These are phyloP conservation scores for Oryza rufipogon DNA, from an alignment of 176 grass and related monocot genomes.

Conservation along the genomic window DNA sequence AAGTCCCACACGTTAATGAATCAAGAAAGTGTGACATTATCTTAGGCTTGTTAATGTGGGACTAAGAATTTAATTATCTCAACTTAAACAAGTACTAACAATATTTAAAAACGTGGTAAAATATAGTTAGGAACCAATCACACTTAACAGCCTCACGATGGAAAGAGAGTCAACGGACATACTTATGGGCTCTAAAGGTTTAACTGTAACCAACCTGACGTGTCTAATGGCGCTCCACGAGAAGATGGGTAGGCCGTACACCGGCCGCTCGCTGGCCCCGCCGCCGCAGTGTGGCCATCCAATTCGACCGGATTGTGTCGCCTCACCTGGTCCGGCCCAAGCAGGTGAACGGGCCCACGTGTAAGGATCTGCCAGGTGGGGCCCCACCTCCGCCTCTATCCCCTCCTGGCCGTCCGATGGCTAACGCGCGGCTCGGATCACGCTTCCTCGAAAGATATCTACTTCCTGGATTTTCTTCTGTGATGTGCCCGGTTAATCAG, in stretches of 20 bases:
- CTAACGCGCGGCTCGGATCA: too few species aligned
- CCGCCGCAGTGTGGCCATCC: not conserved
- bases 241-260: not conserved
- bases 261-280: not conserved
- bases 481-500: not conserved
- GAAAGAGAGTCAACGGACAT: not conserved
- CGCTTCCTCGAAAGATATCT: not conserved
- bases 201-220: not conserved
- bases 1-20: too few species aligned
- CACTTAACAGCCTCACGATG: too few species aligned
- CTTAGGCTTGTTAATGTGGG: too few species aligned
- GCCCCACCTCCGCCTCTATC: too few species aligned
- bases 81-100: too few species aligned
- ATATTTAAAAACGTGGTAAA: too few species aligned
- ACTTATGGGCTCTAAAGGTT: not conserved
- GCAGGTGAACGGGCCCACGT: not conserved
- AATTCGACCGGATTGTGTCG: not conserved
- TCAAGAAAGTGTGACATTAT: too few species aligned
- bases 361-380: not conserved
- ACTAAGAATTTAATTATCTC: too few species aligned
- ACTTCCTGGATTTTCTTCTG: not conserved
- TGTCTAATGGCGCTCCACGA: not conserved
- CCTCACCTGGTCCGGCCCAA: not conserved
- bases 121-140: too few species aligned
- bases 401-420: not conserved